phyloP scores from a whole-genome alignment of 108 stramenopile species.

The Cyclotella atomus region DNA sequence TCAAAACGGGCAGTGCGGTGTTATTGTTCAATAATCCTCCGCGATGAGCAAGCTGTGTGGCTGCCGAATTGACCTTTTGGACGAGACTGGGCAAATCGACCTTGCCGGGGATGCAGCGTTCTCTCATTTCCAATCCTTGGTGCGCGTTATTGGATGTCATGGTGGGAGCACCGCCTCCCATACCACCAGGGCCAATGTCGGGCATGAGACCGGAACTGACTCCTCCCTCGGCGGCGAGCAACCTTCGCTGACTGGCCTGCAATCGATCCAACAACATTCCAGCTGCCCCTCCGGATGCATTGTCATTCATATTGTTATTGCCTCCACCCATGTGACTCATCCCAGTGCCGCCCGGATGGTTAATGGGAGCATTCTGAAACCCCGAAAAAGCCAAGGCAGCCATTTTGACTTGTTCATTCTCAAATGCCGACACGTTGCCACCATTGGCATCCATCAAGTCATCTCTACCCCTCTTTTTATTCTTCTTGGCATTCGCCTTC shows the following conservation, averaged over 20 bases:
- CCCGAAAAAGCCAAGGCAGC: slow-evolving; percentile 44
- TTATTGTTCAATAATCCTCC: slow-evolving; percentile 34
- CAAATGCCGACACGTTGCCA: too few species aligned
- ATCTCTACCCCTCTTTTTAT: slow-evolving; percentile 64
- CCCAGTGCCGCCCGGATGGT: too few species aligned
- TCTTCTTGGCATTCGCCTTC: slow-evolving; percentile 68
- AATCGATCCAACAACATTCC: slow-evolving; percentile 59
- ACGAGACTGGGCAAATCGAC: slow-evolving; percentile 74
- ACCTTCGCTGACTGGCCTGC: slow-evolving; percentile 71
- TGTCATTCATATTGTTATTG: not conserved
- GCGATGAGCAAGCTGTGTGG: slow-evolving; percentile 82
- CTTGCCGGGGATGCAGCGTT: slow-evolving; percentile 74
- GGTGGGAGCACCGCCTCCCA: slow-evolving; percentile 36
- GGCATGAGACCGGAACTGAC: slow-evolving; percentile 37
- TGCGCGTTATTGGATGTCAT: not conserved
- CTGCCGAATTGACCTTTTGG: slow-evolving; percentile 65
- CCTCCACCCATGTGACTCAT: not conserved
- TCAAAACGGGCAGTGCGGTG: not conserved
- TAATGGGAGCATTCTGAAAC: too few species aligned
- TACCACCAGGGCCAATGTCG: slow-evolving; percentile 20
- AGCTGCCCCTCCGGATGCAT: not conserved
- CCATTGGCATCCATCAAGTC: slow-evolving; percentile 4
- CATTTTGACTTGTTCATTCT: slow-evolving; percentile 32
- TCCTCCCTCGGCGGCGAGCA: slow-evolving; percentile 63
- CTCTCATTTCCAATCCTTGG: slow-evolving; percentile 71